Conservation (phyloP, 2,329 filamentous ascomycete species). For the Penicillium sp. region DNA sequence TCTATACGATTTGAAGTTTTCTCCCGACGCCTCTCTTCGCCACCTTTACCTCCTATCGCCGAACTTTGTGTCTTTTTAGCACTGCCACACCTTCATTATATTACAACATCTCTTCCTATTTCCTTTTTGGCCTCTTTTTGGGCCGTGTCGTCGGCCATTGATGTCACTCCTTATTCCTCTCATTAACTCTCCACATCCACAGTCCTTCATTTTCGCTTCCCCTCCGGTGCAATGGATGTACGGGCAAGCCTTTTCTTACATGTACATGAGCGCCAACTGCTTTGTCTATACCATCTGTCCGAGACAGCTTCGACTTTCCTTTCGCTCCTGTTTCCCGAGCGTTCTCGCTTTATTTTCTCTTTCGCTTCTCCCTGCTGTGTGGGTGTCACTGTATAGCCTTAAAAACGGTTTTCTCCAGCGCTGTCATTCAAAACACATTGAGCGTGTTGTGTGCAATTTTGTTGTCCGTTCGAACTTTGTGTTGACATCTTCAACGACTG, state of each 20-base stretch:
- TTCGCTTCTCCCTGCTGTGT: not conserved
- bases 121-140: not conserved
- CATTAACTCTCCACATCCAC: not conserved
- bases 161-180: not conserved
- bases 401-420: conserved; percentile 2
- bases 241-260: conserved; percentile 20
- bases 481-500: conserved; percentile 5
- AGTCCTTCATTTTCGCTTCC: not conserved
- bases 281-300: conserved; percentile 9
- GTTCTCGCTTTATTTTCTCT: too few species aligned
- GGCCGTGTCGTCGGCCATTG: too few species aligned
- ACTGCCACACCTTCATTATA: not conserved
- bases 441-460: too few species aligned
- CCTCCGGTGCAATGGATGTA: too few species aligned
- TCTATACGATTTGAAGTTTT: not conserved
- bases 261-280: conserved; percentile 25
- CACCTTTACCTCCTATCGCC: conserved; percentile 1
- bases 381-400: conserved; percentile 5
- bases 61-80: conserved; percentile 1
- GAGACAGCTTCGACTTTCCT: not conserved
- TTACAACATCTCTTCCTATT: not conserved
- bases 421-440: too few species aligned
- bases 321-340: not conserved
- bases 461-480: not conserved
- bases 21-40: not conserved